Evolutionary conservation across 163 green algal genomes (phyloP), one percentile per base, ranked within the genome.

Genomic region (Chlamydomonas reinhardtii): DNA sequence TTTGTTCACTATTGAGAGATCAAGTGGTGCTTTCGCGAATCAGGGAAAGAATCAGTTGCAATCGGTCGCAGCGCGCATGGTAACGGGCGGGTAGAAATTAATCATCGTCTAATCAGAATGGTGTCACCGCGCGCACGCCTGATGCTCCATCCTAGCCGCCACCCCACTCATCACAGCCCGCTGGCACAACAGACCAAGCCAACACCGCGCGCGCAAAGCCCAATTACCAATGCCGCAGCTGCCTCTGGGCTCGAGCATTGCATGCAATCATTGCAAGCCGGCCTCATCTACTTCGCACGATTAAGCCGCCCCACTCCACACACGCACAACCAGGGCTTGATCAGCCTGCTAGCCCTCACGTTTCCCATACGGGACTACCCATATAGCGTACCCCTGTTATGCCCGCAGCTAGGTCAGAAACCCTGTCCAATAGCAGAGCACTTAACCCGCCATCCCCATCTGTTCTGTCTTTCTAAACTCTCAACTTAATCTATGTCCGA

Each of bases 41-140:
- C 74, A 80, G 56, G 75, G 61, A 83, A 83, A 83, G 71, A 77
- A 83, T 73, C 62, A 43, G 61, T 82, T 74, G 75, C 32, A 83
- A 83, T 83, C 61, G 71, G 59, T 62, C 24, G 75, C 34, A 34
- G 75, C 75, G 75, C 59, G 74, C 35, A 35, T 24, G 17, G 34
- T 73, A 73, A 83, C 62, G 62, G 75, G 17, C 52, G 61, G 59
- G 61, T 73, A 83, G 34, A 83, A 83, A 83, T 83, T 73, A 83
- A 83, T 83, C 34, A 65, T 35, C 24, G 3, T 62, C 74, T 82
- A 82, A 73, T 82, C 74, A 70, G 74, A 73, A 82, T 82, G 22
- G 59, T 66, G 59, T 35, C 56, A 29, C 22, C 74, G 74, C 66
- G 56, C 74, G 74, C 74, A 59, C n/a, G 37, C 74, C 56, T 31